A percentile compares a stretch with the other conserved stretches of the same genome.
These are phyloP conservation scores for Chiua virens DNA, from an alignment of 768 basidiomycete genomes.

Conservation along the genomic window DNA sequence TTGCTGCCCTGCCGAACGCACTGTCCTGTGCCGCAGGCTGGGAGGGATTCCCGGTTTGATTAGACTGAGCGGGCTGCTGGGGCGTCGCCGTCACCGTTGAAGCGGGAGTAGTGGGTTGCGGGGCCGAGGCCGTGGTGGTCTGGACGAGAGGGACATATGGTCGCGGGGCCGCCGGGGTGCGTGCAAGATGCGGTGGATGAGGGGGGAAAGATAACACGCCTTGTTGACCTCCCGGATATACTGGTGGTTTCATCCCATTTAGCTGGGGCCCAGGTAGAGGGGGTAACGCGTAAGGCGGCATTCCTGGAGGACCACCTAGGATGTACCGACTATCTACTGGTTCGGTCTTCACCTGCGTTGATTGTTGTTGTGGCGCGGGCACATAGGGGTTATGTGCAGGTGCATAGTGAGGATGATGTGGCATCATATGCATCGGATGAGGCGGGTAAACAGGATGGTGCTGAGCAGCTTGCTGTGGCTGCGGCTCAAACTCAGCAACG, in stretches of 20 bases:
- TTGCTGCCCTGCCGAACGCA: constrained; percentile 24
- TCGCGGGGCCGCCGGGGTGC: constrained; percentile 21
- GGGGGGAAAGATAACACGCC: constrained; percentile 55
- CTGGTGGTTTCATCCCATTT: constrained; percentile 49
- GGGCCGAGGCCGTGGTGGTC: constrained; percentile 18
- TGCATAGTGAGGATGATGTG: constrained; percentile 54
- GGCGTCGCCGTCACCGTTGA: constrained; percentile 9
- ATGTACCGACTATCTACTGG: constrained; percentile 71
- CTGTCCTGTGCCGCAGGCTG: constrained; percentile 15
- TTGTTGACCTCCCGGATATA: constrained; percentile 59
- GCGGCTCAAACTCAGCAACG: constrained; percentile 89
- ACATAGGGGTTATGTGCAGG: constrained; percentile 52
- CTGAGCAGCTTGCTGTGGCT: constrained; percentile 44
- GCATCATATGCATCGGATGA: constrained; percentile 63
- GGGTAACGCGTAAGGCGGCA: constrained; percentile 55
- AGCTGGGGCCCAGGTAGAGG: constrained; percentile 65
- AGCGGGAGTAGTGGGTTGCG: constrained; percentile 12
- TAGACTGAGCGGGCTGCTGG: constrained; percentile 18
- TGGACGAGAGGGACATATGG: constrained; percentile 19
- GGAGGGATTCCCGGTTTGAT: constrained; percentile 15
- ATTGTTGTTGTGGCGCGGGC: constrained; percentile 32
- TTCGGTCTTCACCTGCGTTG: constrained; percentile 68
- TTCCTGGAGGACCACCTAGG: constrained; percentile 42
- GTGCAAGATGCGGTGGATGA: constrained; percentile 29
- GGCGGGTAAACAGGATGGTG: constrained; percentile 57